Conservation (phyloP, 768 basidiomycete species). For the Podaxis pistillaris region DNA sequence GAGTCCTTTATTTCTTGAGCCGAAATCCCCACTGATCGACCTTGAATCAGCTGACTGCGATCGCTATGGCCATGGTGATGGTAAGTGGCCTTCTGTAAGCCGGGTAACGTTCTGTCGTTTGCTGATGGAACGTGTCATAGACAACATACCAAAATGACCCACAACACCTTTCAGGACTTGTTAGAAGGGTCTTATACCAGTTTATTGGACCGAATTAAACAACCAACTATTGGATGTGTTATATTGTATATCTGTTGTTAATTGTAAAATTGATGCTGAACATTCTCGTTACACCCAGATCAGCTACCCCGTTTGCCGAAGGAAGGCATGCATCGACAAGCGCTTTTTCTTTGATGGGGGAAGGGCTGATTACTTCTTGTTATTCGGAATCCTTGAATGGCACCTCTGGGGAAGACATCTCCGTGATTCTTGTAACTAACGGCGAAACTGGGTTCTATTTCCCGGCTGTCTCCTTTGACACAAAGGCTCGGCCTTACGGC, state of each 20-base stretch:
- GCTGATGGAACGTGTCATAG: conserved; percentile 32
- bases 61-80: conserved; percentile 90
- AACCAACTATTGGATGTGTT: background rate
- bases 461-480: too few relatives aligned
- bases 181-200: conserved; percentile 80
- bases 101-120: background rate
- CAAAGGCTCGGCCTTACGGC: too few relatives aligned
- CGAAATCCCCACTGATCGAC: background rate
- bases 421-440: too few relatives aligned
- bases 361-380: too few relatives aligned
- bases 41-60: conserved; percentile 49
- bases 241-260: background rate
- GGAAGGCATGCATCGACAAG: background rate
- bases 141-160: conserved; percentile 84
- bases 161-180: conserved; percentile 77
- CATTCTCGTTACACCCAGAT: background rate
- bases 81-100: conserved; percentile 33
- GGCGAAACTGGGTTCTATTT: too few relatives aligned
- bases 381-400: too few relatives aligned
- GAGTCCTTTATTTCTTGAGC: conserved; percentile 25
- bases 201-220: conserved; percentile 82
- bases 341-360: background rate
- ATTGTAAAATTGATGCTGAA: background rate
- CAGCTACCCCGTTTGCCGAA: background rate
- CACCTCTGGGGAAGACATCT: too few relatives aligned